Conservation (phyloP, 1,284 basidiomycete species). For the Lentinus polychrous region DNA sequence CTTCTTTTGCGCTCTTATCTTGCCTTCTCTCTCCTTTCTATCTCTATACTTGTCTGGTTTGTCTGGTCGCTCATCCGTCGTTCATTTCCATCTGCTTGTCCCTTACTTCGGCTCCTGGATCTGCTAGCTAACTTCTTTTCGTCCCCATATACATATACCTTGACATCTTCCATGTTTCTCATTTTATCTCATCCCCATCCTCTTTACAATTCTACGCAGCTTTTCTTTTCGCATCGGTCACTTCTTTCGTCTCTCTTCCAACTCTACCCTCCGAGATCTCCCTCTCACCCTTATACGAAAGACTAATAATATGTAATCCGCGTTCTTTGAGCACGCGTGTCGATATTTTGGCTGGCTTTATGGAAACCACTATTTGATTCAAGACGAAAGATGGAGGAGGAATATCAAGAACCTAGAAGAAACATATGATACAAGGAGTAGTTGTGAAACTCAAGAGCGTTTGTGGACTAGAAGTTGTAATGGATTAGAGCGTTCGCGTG, state of each 20-base stretch:
- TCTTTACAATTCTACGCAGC: slow-evolving; percentile 3
- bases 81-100: too few species aligned
- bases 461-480: too few species aligned
- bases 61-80: too few species aligned
- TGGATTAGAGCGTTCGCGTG: too few species aligned
- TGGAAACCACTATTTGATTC: too few species aligned
- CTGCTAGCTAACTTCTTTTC: not conserved
- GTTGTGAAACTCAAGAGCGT: too few species aligned
- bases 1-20: not conserved
- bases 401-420: too few species aligned
- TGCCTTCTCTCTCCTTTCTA: slow-evolving; percentile 11
- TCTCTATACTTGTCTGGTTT: slow-evolving; percentile 5
- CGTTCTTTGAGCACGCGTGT: not conserved
- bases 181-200: slow-evolving; percentile 1
- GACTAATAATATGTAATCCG: not conserved
- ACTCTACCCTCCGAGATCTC: not conserved
- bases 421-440: too few species aligned
- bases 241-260: not conserved
- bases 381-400: too few species aligned
- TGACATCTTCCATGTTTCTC: not conserved
- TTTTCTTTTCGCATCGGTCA: not conserved
- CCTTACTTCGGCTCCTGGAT: too few species aligned
- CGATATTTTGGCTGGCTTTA: not conserved
- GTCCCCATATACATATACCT: too few species aligned
- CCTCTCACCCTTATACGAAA: not conserved